These are phyloP conservation scores for Tuctoria greenei DNA, from an alignment of 176 grass and related monocot genomes.

Conservation along the genomic window DNA sequence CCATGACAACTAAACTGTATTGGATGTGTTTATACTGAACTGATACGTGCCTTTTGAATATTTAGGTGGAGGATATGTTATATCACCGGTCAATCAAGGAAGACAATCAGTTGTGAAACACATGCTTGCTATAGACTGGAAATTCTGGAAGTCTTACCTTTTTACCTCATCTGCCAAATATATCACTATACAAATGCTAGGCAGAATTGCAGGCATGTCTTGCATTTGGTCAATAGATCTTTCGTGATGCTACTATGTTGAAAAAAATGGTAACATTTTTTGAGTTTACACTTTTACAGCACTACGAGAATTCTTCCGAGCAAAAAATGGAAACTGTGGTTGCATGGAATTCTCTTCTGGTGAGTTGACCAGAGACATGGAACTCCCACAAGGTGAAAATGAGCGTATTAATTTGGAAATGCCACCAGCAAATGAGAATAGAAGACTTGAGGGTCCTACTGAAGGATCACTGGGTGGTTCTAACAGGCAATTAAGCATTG, in stretches of 20 bases:
- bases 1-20: background rate
- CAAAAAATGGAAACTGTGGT: slow-evolving; percentile 73
- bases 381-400: slow-evolving; percentile 45
- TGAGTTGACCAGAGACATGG: slow-evolving; percentile 62
- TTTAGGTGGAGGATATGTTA: slow-evolving; percentile 96
- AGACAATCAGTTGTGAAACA: slow-evolving; percentile 93
- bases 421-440: slow-evolving; percentile 38
- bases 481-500: slow-evolving; percentile 49
- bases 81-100: slow-evolving; percentile 87
- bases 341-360: slow-evolving; percentile 80
- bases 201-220: slow-evolving; percentile 77
- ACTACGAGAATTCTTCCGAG: slow-evolving; percentile 83
- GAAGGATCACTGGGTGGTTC: slow-evolving; percentile 50
- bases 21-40: slow-evolving; percentile 17
- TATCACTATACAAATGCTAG: slow-evolving; percentile 85
- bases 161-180: slow-evolving; percentile 74
- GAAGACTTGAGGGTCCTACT: slow-evolving; percentile 44
- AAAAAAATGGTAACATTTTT: slow-evolving; percentile 10
- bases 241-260: slow-evolving; percentile 15
- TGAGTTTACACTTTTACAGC: slow-evolving; percentile 47
- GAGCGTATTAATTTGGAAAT: slow-evolving; percentile 63
- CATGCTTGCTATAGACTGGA: slow-evolving; percentile 99
- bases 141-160: slow-evolving; percentile 89
- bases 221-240: slow-evolving; percentile 23
- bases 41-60: slow-evolving; percentile 29